Conservation (phyloP, 1,284 basidiomycete genomes). For the Microbotryum intermedium region DNA sequence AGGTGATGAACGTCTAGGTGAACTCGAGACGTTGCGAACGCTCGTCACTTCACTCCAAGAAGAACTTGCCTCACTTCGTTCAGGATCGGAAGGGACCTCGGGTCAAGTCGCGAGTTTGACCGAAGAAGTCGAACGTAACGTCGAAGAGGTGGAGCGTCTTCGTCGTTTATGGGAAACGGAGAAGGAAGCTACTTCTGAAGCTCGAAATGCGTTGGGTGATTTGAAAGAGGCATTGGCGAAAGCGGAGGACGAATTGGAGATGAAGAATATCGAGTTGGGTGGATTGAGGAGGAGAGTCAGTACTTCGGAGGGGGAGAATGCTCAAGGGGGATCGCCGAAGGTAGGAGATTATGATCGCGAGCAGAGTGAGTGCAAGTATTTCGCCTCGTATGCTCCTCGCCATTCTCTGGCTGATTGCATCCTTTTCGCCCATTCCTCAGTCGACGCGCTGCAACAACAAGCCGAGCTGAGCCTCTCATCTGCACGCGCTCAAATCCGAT, state of each 20-base stretch:
- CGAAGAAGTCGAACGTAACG: conserved; percentile 15
- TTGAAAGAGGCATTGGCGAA: conserved; percentile 10
- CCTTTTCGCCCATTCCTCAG: too few relatives aligned
- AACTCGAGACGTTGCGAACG: conserved; percentile 6
- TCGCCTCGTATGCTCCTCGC: too few relatives aligned
- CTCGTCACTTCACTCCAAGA: conserved; percentile 7
- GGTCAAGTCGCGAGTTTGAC: not conserved
- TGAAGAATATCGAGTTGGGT: conserved; percentile 12
- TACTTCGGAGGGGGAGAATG: not conserved
- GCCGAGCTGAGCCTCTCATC: conserved; percentile 28
- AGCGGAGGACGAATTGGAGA: conserved; percentile 7
- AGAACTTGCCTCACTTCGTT: conserved; percentile 6
- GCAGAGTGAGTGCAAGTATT: too few relatives aligned
- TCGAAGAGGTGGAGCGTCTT: conserved; percentile 14
- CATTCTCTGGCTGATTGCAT: too few relatives aligned
- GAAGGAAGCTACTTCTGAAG: conserved; percentile 3
- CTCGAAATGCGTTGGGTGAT: conserved; percentile 15
- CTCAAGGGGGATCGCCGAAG: not conserved
- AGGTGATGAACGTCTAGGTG: conserved; percentile 8
- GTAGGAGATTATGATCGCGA: too few relatives aligned
- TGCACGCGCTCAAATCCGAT: conserved; percentile 23
- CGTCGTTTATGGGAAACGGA: conserved; percentile 15
- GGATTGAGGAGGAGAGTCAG: not conserved
- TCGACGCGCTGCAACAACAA: conserved; percentile 24
- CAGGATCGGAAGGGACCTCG: not conserved